Conservation (phyloP, 768 basidiomycete genomes). For the Rhizopogon rudus region DNA sequence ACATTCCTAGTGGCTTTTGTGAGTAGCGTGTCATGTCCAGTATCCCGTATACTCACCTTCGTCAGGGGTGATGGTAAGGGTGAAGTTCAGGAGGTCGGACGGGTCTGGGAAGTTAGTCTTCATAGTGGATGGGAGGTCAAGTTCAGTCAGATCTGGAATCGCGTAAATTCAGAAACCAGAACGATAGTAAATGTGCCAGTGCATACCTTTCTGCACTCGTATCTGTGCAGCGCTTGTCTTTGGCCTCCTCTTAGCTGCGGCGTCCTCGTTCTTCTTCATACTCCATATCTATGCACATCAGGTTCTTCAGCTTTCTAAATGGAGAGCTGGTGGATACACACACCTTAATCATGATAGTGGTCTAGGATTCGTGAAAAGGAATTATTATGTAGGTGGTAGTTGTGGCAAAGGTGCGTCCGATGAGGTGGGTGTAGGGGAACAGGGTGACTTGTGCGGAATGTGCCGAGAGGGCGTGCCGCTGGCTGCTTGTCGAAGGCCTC, state of each 20-base stretch:
- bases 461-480: conserved; percentile 15
- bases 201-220: conserved; percentile 95
- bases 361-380: conserved; percentile 1
- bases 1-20: conserved; percentile 69
- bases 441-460: conserved; percentile 19
- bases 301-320: conserved; percentile 5
- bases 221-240: conserved; percentile 98
- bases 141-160: conserved; percentile 83
- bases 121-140: conserved; percentile 96
- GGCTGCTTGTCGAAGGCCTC: neutral
- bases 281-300: conserved; percentile 77
- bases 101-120: conserved; percentile 92
- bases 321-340: neutral
- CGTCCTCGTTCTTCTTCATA: conserved; percentile 99
- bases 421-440: conserved; percentile 11
- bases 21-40: neutral
- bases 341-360: conserved; percentile 41
- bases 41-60: conserved; percentile 58
- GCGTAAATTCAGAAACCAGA: neutral
- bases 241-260: conserved; percentile 95
- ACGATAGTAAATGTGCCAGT: neutral
- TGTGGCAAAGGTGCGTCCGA: conserved; percentile 8
- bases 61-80: conserved; percentile 91
- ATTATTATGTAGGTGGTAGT: conserved; percentile 4
- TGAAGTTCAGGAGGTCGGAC: conserved; percentile 93